These are phyloP conservation scores for Pseudozyma thailandica DNA, from an alignment of 1,284 basidiomycete genomes.

Conservation along the genomic window DNA sequence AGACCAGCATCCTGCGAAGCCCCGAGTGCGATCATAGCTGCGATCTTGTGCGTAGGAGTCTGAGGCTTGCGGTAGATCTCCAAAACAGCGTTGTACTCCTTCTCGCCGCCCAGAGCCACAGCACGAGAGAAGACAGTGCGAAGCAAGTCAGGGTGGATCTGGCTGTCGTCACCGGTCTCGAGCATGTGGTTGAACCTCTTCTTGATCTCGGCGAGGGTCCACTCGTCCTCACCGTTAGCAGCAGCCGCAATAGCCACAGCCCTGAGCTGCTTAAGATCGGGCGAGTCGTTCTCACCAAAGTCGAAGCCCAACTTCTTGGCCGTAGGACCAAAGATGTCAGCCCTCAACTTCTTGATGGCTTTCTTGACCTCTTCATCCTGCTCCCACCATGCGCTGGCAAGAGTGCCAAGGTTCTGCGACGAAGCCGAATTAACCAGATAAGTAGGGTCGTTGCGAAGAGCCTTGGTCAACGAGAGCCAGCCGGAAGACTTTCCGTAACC, in stretches of 20 bases:
- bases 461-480: conserved; percentile 78
- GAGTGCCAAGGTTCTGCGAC: conserved; percentile 43
- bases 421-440: conserved; percentile 61
- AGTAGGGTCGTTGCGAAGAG: conserved; percentile 72
- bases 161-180: conserved; percentile 79
- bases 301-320: conserved; percentile 84
- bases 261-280: conserved; percentile 80
- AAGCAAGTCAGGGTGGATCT: conserved; percentile 74
- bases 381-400: conserved; percentile 83
- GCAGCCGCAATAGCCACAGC: conserved; percentile 77
- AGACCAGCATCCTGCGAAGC: conserved; percentile 57
- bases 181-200: conserved; percentile 80
- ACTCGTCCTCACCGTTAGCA: conserved; percentile 71
- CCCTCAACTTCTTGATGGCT: conserved; percentile 56
- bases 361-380: conserved; percentile 73
- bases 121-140: conserved; percentile 67
- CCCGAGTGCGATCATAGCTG: conserved; percentile 68
- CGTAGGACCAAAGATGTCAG: conserved; percentile 80
- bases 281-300: conserved; percentile 76
- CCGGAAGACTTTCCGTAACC: conserved; percentile 81
- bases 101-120: conserved; percentile 78
- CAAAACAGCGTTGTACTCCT: conserved; percentile 75
- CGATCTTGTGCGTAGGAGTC: conserved; percentile 71
- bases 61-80: conserved; percentile 75
- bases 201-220: conserved; percentile 73